These are phyloP conservation scores for Trichosporon sp. DNA, from an alignment of 1,284 basidiomycete genomes.

Conservation along the genomic window DNA sequence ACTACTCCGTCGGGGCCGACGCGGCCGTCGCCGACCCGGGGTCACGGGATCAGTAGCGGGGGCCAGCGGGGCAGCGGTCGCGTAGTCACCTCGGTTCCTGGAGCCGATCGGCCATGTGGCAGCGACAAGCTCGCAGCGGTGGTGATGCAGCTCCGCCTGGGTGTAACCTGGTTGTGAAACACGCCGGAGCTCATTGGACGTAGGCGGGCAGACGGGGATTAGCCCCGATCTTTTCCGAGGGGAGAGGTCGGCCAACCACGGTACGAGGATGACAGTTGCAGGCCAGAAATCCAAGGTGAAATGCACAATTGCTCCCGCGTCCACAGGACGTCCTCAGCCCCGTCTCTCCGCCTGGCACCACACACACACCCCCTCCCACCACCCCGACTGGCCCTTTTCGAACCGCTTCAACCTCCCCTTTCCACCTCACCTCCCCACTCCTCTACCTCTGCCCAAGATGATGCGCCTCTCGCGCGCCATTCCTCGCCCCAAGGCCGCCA, in stretches of 20 bases:
- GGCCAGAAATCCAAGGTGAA: neutral
- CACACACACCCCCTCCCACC: constrained; percentile 23
- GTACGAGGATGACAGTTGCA: constrained; percentile 13
- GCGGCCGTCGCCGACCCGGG: neutral
- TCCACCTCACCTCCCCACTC: constrained; percentile 28
- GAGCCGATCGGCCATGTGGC: constrained; percentile 11
- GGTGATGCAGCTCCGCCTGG: neutral
- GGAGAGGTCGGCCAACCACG: constrained; percentile 7
- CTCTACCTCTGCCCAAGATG: constrained; percentile 33
- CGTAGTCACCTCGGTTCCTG: constrained; percentile 15
- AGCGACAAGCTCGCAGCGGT: neutral
- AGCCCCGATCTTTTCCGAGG: constrained; percentile 12
- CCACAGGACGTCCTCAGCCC: constrained; percentile 15
- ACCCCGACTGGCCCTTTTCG: constrained; percentile 6
- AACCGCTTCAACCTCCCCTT: constrained; percentile 22
- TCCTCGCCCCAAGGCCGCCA: constrained; percentile 29
- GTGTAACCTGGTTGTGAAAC: constrained; percentile 1
- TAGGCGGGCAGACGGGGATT: neutral
- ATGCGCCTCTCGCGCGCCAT: constrained; percentile 41
- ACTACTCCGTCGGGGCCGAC: constrained; percentile 17
- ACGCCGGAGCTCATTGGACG: neutral
- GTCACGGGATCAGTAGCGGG: neutral
- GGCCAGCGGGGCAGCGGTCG: constrained; percentile 4
- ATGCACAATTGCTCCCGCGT: constrained; percentile 7
- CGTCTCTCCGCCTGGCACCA: constrained; percentile 17